These are phyloP conservation scores for Clarireedia paspali DNA, from an alignment of 2,329 filamentous ascomycete species.

Conservation along the genomic window DNA sequence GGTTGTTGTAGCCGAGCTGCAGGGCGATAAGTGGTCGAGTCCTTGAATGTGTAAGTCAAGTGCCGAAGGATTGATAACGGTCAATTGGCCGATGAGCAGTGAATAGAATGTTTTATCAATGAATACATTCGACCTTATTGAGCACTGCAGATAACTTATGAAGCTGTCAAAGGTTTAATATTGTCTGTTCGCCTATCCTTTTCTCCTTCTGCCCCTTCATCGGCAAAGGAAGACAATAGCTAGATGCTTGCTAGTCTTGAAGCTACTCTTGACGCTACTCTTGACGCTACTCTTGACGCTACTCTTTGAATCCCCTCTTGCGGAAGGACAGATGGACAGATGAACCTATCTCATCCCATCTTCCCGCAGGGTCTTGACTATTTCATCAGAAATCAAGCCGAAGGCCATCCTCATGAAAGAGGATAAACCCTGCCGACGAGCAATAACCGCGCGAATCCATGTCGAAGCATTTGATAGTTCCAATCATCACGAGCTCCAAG, in stretches of 20 bases:
- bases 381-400: background rate
- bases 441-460: background rate
- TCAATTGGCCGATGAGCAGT: background rate
- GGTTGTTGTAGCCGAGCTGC: background rate
- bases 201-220: no score
- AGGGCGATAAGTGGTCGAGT: constrained; percentile 11
- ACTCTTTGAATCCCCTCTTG: background rate
- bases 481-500: background rate
- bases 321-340: no score
- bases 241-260: background rate
- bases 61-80: background rate
- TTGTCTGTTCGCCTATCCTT: no score
- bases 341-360: background rate
- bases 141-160: no score
- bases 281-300: background rate
- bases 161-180: no score
- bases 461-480: background rate
- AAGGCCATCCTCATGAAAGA: background rate
- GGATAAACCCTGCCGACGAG: background rate
- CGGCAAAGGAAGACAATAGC: background rate
- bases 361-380: background rate
- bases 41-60: background rate
- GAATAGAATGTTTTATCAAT: background rate
- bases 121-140: no score
- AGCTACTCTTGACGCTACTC: background rate